phyloP scores from a whole-genome alignment of 345 rosid species.

The Citrus cavaleriei region DNA sequence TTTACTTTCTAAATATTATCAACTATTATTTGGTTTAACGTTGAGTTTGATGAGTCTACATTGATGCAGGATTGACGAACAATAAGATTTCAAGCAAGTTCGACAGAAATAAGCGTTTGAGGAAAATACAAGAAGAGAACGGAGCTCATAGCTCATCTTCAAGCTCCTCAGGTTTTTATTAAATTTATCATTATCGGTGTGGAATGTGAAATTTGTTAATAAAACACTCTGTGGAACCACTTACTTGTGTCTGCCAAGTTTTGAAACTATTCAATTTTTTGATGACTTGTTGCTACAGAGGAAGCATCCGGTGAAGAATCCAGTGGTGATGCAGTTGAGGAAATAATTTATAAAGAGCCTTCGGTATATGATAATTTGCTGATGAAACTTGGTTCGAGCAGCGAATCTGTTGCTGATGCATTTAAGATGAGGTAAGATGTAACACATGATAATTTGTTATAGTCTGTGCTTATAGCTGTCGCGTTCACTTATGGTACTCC shows the following conservation, averaged over 20 bases:
- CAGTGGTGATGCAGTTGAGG: constrained; percentile 24
- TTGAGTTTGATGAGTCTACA: background rate
- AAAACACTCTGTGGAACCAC: background rate
- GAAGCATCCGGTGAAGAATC: constrained; percentile 30
- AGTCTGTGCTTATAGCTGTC: background rate
- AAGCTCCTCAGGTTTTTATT: constrained; percentile 30
- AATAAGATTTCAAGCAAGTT: constrained; percentile 21
- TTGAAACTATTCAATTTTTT: background rate
- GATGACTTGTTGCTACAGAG: constrained; percentile 12
- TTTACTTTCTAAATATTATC: background rate
- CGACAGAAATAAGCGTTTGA: constrained; percentile 20
- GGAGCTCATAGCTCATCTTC: constrained; percentile 22
- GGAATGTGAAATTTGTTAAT: background rate
- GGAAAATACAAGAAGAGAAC: constrained; percentile 33
- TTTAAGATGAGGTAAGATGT: constrained; percentile 46
- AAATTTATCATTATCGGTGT: background rate
- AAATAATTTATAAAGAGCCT: constrained; percentile 35
- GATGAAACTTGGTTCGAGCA: constrained; percentile 42
- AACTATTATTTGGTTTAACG: background rate
- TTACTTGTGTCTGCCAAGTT: background rate
- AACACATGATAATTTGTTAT: background rate
- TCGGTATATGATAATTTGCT: constrained; percentile 45
- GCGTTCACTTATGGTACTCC: background rate
- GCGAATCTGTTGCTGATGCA: constrained; percentile 42
- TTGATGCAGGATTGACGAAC: constrained; percentile 36